Evolutionary conservation across 2,329 filamentous ascomycete species (phyloP).

Genomic region (Atkinsonella hypoxylon): DNA sequence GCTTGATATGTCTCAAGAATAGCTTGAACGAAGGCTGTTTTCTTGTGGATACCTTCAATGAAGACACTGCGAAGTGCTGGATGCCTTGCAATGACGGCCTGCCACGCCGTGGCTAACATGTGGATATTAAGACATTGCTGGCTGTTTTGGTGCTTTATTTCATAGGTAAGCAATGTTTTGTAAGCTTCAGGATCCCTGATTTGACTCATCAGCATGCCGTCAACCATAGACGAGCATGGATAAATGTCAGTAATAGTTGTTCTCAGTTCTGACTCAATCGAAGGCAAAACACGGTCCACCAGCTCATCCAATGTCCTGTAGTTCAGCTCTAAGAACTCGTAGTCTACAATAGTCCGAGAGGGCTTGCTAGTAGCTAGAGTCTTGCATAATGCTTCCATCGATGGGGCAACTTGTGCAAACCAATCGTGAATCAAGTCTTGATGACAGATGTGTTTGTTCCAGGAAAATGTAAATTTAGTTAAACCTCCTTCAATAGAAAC

Average conservation of each 20-base stretch:
- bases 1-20: slow-evolving; percentile 2
- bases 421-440: slow-evolving; percentile 4
- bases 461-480: slow-evolving; percentile 5
- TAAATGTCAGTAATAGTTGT: slow-evolving; percentile 22
- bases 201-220: slow-evolving; percentile 24
- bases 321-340: slow-evolving; percentile 8
- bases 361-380: background rate
- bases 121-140: slow-evolving; percentile 1
- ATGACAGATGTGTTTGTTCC: slow-evolving; percentile 3
- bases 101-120: slow-evolving; percentile 9
- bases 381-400: slow-evolving; percentile 1
- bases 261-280: slow-evolving; percentile 8
- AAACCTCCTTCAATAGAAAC: slow-evolving; percentile 1
- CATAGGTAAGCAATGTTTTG: slow-evolving; percentile 11
- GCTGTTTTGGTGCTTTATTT: slow-evolving; percentile 4
- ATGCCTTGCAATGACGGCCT: slow-evolving; percentile 6
- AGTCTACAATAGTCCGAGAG: background rate
- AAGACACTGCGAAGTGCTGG: slow-evolving; percentile 7
- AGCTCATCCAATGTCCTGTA: slow-evolving; percentile 18
- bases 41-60: slow-evolving; percentile 2
- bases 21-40: slow-evolving; percentile 4
- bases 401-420: slow-evolving; percentile 1
- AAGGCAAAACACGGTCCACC: slow-evolving; percentile 10
- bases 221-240: slow-evolving; percentile 26
- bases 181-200: slow-evolving; percentile 7